Evolutionary conservation across 139 green algal species (phyloP), one percentile per base, ranked within the genome.

Genomic region (Diplosphaera chodatii): DNA sequence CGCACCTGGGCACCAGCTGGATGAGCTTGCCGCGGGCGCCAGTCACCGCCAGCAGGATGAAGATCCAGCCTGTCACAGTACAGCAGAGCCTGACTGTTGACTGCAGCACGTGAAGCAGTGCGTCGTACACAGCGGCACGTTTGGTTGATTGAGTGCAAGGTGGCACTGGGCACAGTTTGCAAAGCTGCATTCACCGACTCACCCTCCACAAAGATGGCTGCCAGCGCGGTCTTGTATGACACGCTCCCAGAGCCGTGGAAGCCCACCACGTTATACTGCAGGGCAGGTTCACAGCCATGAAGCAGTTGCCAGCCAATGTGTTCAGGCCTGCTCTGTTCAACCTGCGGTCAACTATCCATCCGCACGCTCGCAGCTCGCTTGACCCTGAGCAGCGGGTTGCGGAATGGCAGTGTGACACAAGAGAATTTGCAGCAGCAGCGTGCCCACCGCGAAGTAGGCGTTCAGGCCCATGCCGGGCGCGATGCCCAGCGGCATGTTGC

Each of bases 381-480:
- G n/a, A n/a, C n/a, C n/a, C n/a, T n/a, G n/a, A n/a, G n/a, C n/a
- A n/a, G n/a, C n/a, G n/a, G n/a, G n/a, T n/a, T n/a, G n/a, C n/a
- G n/a, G n/a, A 32, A 15, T 28, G 56, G 23, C n/a, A 32, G n/a
- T 15, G 56, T 64, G 8, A 28, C 25, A 30, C 5, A 10, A 20
- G 15, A 64, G 23, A 10, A 10, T 64, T 28, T 64, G 15, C 23
- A 64, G 15, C 56, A 64, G n/a, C 5, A 10, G 10, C 5, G 6
- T 10, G 10, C n/a, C n/a, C 56, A 64, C 23, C 23, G n/a, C 23
- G 69, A 91, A 90, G 73, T 85, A 91, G 29, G 84, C 88, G 66
- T 93, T 93, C 63, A 89, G 79, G 59, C 88, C 87, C 88, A 94
- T 94, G 67, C 77, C 84, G 4, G 84, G 84, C 28, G 72, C 71